Conservation (phyloP, 2,329 filamentous ascomycete genomes). For the Trichoderma atrobrunneum region DNA sequence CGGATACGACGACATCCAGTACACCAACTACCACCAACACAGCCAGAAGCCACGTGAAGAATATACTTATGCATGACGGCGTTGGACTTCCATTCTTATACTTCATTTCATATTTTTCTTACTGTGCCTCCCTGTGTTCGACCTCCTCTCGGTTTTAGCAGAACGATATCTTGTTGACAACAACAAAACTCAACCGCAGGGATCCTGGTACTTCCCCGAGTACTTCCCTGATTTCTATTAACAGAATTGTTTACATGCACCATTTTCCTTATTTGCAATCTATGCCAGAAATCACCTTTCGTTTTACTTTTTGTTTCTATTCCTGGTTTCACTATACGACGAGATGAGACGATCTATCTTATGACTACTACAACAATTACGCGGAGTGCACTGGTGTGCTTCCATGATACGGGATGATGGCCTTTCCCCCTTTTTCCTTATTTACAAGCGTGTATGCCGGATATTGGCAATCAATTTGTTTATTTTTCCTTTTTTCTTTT, state of each 20-base stretch:
- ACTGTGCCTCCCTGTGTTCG: neutral
- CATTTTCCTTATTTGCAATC: conserved; percentile 17
- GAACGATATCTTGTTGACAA: conserved; percentile 2
- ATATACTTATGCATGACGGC: conserved; percentile 25
- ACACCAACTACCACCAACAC: conserved; percentile 26
- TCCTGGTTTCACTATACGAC: conserved; percentile 29
- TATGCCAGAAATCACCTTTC: conserved; percentile 15
- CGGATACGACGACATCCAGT: conserved; percentile 32
- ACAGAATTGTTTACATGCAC: conserved; percentile 18
- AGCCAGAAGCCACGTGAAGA: conserved; percentile 27
- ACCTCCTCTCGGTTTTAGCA: neutral
- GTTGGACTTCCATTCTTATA: conserved; percentile 18
- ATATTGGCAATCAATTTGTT: conserved; percentile 23
- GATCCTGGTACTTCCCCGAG: neutral
- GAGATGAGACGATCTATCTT: conserved; percentile 35
- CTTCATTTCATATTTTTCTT: conserved; percentile 16
- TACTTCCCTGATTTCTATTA: conserved; percentile 24
- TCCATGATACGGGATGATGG: conserved; percentile 28
- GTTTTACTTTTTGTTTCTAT: conserved; percentile 22
- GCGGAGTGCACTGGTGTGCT: conserved; percentile 25
- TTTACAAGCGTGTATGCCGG: conserved; percentile 21
- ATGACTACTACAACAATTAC: conserved; percentile 33
- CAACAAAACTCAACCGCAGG: conserved; percentile 2
- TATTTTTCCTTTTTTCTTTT: conserved; percentile 19
- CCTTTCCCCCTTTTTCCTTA: neutral